These are phyloP conservation scores for Medakamo hakoo DNA, from an alignment of 139 green algal species.

Conservation along the genomic window DNA sequence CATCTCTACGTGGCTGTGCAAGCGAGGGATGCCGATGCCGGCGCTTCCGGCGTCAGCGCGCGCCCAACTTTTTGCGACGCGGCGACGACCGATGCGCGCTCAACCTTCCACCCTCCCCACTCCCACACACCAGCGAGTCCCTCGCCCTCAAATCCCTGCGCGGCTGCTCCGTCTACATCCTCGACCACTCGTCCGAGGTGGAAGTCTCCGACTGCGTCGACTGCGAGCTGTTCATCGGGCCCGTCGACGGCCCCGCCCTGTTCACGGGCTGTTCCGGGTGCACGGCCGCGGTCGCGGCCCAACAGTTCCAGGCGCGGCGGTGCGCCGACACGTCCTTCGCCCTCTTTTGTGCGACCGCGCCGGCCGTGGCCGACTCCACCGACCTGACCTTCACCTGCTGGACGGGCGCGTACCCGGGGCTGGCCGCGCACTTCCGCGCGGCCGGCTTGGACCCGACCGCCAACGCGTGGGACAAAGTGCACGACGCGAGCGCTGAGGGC, in stretches of 20 bases:
- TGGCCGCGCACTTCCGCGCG: slow-evolving; percentile 28
- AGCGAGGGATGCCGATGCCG: too few relatives aligned
- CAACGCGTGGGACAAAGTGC: slow-evolving; percentile 46
- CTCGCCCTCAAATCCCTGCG: slow-evolving; percentile 7
- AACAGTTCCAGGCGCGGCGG: slow-evolving; percentile 28
- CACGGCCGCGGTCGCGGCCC: slow-evolving; percentile 21
- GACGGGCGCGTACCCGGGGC: slow-evolving; percentile 32
- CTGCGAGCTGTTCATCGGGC: slow-evolving; percentile 43
- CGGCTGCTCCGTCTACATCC: slow-evolving; percentile 28
- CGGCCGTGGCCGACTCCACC: slow-evolving; percentile 22
- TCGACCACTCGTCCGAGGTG: slow-evolving; percentile 34
- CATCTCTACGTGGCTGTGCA: too few relatives aligned
- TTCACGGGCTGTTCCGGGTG: slow-evolving; percentile 21
- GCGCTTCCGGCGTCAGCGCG: too few relatives aligned
- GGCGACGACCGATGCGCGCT: too few relatives aligned
- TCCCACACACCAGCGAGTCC: not conserved
- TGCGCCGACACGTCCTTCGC: slow-evolving; percentile 25
- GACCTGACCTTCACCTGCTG: slow-evolving; percentile 32
- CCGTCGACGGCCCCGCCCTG: slow-evolving; percentile 30
- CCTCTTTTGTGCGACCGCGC: slow-evolving; percentile 41
- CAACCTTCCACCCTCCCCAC: not conserved
- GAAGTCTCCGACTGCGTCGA: slow-evolving; percentile 26
- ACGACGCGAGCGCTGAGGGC: not conserved
- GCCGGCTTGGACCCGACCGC: slow-evolving; percentile 36
- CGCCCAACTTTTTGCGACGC: too few relatives aligned